Base-by-base conservation (phyloP, 2,329 filamentous ascomycete species). In the Aspergillus sp. region DNA sequence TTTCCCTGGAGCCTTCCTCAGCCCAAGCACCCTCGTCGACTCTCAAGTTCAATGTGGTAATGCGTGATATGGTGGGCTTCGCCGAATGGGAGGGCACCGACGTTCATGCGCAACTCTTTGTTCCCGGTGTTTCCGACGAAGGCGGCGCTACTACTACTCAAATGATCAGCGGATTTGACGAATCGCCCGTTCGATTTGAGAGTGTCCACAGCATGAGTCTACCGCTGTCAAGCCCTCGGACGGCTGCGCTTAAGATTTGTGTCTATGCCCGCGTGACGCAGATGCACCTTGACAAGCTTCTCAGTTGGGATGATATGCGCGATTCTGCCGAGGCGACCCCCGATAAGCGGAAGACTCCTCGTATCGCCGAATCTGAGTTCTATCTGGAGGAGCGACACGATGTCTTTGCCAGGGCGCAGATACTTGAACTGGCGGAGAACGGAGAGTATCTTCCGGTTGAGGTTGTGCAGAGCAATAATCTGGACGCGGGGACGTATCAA, bases 241-340 rank as follows among this genome's bases (percentile, higher is more conserved):
- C 88, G 44, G 86, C 91, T 1, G 88, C 85, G 20, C 74, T 99
- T 49, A 85, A 94, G 50, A 88, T 96, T 7, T 91, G 91, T 45
- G 88, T 99, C 55, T 97, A 96, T 69, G 92, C 94, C 16, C 88
- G 88, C 66, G 90, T 96, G 32, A 94, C 91, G 1, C 78, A 87
- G 0, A 97, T 97, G 87, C 94, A 99, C 73, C 81, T 99, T 19
- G 94, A 99, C 71, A 97, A 96, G 76, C 81, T 99, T 47, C 83
- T 97, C 11, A 99, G 94, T 74, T 99, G 94, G 94, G 94, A 99
- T 68, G 94, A 97, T 64, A 97, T 99, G 87, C 86, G 93, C 53
- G 93, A 99, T 71, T 79, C 82, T 20, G 79, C 80, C 2, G 78
- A 80, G 45, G 73, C 74, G 19, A 75, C 76, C 2, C 82, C 83